phyloP scores from a whole-genome alignment of 2,329 filamentous ascomycete species.

The Xylariales sp. region DNA sequence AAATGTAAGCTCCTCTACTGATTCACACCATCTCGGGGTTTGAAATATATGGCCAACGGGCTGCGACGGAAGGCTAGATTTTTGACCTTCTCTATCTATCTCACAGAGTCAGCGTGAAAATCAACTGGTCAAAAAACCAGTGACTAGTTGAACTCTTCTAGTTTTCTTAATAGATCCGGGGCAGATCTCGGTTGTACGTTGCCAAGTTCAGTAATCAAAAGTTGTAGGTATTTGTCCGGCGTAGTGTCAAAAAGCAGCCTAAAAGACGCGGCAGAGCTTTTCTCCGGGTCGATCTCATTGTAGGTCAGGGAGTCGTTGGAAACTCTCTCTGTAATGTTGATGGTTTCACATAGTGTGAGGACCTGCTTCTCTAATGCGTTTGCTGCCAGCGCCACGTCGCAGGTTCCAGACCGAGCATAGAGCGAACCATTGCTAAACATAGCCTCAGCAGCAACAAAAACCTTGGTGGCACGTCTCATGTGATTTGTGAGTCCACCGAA shows the following conservation, averaged over 20 bases:
- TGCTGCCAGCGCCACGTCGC: conserved; percentile 79
- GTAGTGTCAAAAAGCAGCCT: conserved; percentile 88
- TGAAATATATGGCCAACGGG: too few species aligned
- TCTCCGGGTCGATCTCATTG: conserved; percentile 84
- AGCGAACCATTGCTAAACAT: conserved; percentile 94
- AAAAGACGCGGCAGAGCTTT: conserved; percentile 50
- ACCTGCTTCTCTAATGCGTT: conserved; percentile 73
- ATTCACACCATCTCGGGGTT: too few species aligned
- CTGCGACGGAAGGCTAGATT: too few species aligned
- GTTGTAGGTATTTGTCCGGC: conserved; percentile 77
- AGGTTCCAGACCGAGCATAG: conserved; percentile 83
- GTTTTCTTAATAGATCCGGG: conserved; percentile 55
- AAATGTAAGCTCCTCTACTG: too few species aligned
- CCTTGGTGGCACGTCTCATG: conserved; percentile 61
- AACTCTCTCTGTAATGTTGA: conserved; percentile 87
- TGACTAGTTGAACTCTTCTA: conserved; percentile 52
- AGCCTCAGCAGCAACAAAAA: conserved; percentile 83
- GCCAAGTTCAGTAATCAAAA: conserved; percentile 89
- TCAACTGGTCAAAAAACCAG: too few species aligned
- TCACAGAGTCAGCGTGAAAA: too few species aligned
- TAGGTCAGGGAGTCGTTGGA: conserved; percentile 88
- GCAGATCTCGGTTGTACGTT: conserved; percentile 83
- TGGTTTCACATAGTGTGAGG: conserved; percentile 85
- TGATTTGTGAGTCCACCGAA: conserved; percentile 72
- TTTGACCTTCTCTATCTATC: too few species aligned